Conservation (phyloP, 129 eudicot species). For the Calendula officinalis region DNA sequence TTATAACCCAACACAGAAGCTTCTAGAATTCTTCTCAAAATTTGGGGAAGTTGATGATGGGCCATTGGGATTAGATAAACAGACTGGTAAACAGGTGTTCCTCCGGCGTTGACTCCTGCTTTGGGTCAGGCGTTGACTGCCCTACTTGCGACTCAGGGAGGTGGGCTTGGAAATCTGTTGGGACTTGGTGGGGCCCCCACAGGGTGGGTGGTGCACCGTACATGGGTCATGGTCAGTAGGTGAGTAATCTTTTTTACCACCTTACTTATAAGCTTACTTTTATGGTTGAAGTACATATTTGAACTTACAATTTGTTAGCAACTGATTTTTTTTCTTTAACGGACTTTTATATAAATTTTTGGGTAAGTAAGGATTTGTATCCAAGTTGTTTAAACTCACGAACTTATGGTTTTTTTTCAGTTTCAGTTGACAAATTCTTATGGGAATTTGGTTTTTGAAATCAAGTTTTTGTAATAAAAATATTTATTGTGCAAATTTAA, state of each 20-base stretch:
- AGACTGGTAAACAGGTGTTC: no score
- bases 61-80: no score
- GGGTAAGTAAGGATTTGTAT: slow-evolving; percentile 4
- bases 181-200: slow-evolving; percentile 69
- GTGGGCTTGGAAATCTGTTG: slow-evolving; percentile 71
- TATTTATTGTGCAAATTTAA: slow-evolving; percentile 93
- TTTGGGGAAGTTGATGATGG: no score
- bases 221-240: slow-evolving; percentile 80
- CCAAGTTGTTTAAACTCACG: slow-evolving; percentile 9
- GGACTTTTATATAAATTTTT: no score
- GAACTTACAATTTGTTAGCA: no score
- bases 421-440: slow-evolving; percentile 28
- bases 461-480: slow-evolving; percentile 43
- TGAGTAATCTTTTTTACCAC: slow-evolving; percentile 28
- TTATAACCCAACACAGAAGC: no score
- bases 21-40: no score
- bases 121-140: slow-evolving; percentile 96
- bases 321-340: no score
- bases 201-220: slow-evolving; percentile 82
- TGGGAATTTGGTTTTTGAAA: slow-evolving; percentile 41
- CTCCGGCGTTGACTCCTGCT: slow-evolving; percentile 59
- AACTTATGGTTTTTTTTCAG: slow-evolving; percentile 21
- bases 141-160: slow-evolving; percentile 78
- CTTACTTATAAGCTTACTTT: slow-evolving; percentile 2
- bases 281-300: no score